Base-by-base conservation (phyloP, 805 yeast species). In the Metschnikowia peoriensis region DNA sequence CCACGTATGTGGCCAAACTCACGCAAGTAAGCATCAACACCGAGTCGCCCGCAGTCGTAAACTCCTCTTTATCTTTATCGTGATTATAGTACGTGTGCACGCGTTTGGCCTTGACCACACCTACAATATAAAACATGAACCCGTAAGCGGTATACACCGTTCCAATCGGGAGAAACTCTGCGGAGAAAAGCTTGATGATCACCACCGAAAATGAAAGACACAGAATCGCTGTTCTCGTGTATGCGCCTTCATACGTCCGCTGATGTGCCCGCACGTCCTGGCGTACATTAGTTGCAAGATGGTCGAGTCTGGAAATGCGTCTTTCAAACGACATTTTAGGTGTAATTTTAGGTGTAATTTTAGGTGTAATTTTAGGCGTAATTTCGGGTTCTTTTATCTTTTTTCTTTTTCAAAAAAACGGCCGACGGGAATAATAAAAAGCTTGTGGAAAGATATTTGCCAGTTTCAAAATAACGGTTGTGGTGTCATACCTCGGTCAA, bases 181-280 rank as follows among this genome's bases (percentile, higher is more conserved):
- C 70, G 6, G 83, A 73, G 65, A 88, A 88, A 38, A 88, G 66
- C 65, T 86, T 84, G 58, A 88, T 75, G 15, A 88, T 78, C 50
- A 87, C 68, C 34, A 87, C 70, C 4, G 88, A 77, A 61, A 89
- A 85, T 10, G 90, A 79, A 29, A 89, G 66, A 49, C 85, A 78
- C 17, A 88, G 85, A 32, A 89, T 69, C 17, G 92, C 86, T 0
- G 92, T 82, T 48, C 96, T 68, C 28, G 86, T 75, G 62, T 89
- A 88, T 1, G 96, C 92, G 0, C 96, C 96, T 63, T 88, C 94
- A 61, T 87, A 88, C 0, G 96, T 88, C 51, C 96, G 68, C 67
- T 88, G 94, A 60, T 86, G 86, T 0, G 93, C 94, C 59, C 86
- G 57, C 2, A 81, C 73, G 56, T 81, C 85, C 28, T 81, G 66